Conservation (phyloP, 176 grass and related monocot species). For the Cenchrus fungigraminus region DNA sequence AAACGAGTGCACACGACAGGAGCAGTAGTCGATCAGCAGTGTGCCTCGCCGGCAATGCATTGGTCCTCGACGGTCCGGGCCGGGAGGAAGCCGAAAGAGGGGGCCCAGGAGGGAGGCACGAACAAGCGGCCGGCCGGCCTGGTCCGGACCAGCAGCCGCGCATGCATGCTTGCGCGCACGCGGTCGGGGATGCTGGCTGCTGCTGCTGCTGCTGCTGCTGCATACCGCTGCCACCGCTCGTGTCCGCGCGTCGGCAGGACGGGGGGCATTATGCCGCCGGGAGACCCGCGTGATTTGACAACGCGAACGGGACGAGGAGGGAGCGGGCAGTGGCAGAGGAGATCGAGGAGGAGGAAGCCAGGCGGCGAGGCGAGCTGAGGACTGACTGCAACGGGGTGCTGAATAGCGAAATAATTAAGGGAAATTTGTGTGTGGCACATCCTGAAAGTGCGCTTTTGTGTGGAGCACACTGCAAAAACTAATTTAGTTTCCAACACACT, state of each 20-base stretch:
- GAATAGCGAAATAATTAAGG: too few relatives aligned
- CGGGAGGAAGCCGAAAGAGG: background rate
- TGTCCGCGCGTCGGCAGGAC: background rate
- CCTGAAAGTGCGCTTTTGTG: too few relatives aligned
- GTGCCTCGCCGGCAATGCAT: background rate
- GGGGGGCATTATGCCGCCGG: background rate
- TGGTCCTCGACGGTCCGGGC: background rate
- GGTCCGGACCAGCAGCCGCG: constrained; percentile 2
- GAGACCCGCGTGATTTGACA: constrained; percentile 12
- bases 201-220: background rate
- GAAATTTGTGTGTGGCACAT: too few relatives aligned
- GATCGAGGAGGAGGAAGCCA: too few relatives aligned
- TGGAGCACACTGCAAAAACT: too few relatives aligned
- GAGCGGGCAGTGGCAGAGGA: background rate
- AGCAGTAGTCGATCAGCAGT: too few relatives aligned
- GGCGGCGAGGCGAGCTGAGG: background rate
- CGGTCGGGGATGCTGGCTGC: background rate
- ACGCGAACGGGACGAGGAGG: background rate
- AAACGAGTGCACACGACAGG: background rate
- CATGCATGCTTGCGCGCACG: background rate
- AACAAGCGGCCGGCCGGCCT: background rate
- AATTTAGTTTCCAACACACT: too few relatives aligned
- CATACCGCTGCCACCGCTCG: background rate
- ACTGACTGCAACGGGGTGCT: too few relatives aligned
- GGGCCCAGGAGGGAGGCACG: background rate